Evolutionary conservation across 2,329 filamentous ascomycete genomes (phyloP), one percentile per base, ranked within the genome.

Genomic region (Lojkania enalia): DNA sequence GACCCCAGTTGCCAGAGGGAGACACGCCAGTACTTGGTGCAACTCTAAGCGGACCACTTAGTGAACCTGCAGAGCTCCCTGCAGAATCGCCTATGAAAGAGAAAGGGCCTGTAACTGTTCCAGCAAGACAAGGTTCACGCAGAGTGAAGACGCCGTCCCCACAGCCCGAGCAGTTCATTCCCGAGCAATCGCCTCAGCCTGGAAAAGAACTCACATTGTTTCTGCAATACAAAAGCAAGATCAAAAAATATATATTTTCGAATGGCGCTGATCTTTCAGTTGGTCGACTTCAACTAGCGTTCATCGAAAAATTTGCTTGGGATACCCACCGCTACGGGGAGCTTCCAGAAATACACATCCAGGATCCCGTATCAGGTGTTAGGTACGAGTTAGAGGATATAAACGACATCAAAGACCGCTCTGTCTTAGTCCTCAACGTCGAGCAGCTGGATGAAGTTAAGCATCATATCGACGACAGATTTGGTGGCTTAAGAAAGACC

Each of bases 231-330:
- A 96, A 95, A 67, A 94, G 87, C 58, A 94, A 94, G 66, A 91
- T 97, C 58, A 97, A 96, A 73, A 97, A 97, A 68, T 95, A 95
- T 65, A 84, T 96, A 13, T 80, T 97, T 23, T 75, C 88, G 0
- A 90, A 95, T 66, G 92, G 92, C 1, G 85, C 85, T 21, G 90
- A 92, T 51, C 77, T 99, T 9, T 92, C 89, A 2, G 86, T 96
- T 47, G 90, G 90, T 1, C 83, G 91, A 18, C 72, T 99, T 46
- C 92, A 99, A 68, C 79, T 99, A 20, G 92, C 94, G 1, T 99
- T 99, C 60, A 99, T 99, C 58, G 94, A 99, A 58, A 99, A 96
- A 67, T 99, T 99, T 65, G 94, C 92, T 0, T 99, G 95, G 91
- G 97, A 96, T 60, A 96, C 92, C 1, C 91, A 97, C 58, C 87